These are phyloP conservation scores for Ochetophila trinervis DNA, from an alignment of 306 rosid species.

Conservation along the genomic window DNA sequence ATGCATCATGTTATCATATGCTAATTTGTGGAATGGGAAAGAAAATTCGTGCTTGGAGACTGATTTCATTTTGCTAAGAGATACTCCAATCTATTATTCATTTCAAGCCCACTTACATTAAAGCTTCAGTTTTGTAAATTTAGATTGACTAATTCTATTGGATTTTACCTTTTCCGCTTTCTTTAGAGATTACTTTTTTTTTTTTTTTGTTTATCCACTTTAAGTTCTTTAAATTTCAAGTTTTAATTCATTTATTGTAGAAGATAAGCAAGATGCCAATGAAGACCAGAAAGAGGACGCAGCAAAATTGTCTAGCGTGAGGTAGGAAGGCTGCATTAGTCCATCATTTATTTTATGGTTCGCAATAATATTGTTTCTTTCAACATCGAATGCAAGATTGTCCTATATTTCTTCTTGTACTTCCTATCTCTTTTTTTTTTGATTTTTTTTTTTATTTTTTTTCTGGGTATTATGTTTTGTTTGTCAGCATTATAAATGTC, in stretches of 20 bases:
- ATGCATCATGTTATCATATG: no score
- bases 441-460: constrained; percentile 13
- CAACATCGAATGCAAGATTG: background rate
- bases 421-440: constrained; percentile 3
- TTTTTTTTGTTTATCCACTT: background rate
- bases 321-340: constrained; percentile 38
- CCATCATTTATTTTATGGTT: background rate
- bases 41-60: no score
- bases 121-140: background rate
- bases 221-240: constrained; percentile 1
- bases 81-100: no score
- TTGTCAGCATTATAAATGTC: background rate
- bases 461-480: background rate
- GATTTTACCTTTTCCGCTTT: background rate
- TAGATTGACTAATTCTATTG: background rate
- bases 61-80: no score
- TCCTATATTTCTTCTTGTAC: background rate
- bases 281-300: constrained; percentile 41
- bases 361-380: background rate
- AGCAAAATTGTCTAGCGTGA: constrained; percentile 40
- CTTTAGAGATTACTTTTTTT: constrained; percentile 1
- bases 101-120: no score
- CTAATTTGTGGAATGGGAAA: no score
- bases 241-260: constrained; percentile 35
- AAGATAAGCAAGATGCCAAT: constrained; percentile 27